A percentile compares a stretch with the other conserved stretches of the same genome.
These are phyloP conservation scores for Backusella luteola DNA, from an alignment of 192 early-diverging fungal genomes.

Conservation along the genomic window DNA sequence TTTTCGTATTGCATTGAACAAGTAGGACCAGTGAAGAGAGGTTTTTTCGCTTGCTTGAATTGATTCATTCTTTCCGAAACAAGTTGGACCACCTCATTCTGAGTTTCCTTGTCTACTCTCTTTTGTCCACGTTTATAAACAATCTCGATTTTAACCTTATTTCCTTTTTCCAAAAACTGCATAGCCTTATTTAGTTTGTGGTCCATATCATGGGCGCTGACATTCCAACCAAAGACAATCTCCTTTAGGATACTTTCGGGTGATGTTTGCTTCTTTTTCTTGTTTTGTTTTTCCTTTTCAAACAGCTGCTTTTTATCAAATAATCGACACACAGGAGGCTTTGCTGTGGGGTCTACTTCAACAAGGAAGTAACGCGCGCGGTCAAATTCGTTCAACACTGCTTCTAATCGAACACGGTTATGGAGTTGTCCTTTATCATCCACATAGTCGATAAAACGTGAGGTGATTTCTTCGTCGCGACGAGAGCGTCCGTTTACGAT, in stretches of 20 bases:
- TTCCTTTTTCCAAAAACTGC: slow-evolving; percentile 52
- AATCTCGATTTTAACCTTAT: slow-evolving; percentile 47
- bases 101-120: slow-evolving; percentile 29
- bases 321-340: slow-evolving; percentile 51
- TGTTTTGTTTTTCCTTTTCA: slow-evolving; percentile 48
- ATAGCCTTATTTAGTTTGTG: slow-evolving; percentile 48
- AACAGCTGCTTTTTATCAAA: slow-evolving; percentile 50
- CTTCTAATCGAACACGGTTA: slow-evolving; percentile 25
- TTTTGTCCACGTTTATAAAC: slow-evolving; percentile 44
- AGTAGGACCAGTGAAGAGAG: background rate
- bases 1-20: slow-evolving; percentile 26
- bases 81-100: slow-evolving; percentile 36
- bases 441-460: slow-evolving; percentile 43
- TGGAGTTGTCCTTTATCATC: slow-evolving; percentile 39
- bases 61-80: slow-evolving; percentile 35
- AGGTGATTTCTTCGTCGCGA: slow-evolving; percentile 55
- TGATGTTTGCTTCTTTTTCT: slow-evolving; percentile 38
- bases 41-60: slow-evolving; percentile 16
- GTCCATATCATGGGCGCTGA: slow-evolving; percentile 45
- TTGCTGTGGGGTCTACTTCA: slow-evolving; percentile 39
- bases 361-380: slow-evolving; percentile 44
- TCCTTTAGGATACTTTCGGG: slow-evolving; percentile 44
- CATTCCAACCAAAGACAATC: slow-evolving; percentile 51
- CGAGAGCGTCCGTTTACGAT: slow-evolving; percentile 26
- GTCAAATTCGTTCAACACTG: slow-evolving; percentile 38